Evolutionary conservation across 2,329 filamentous ascomycete species (phyloP), one percentile per base, ranked within the genome.

Genomic region (Aspergillus phoenicis): DNA sequence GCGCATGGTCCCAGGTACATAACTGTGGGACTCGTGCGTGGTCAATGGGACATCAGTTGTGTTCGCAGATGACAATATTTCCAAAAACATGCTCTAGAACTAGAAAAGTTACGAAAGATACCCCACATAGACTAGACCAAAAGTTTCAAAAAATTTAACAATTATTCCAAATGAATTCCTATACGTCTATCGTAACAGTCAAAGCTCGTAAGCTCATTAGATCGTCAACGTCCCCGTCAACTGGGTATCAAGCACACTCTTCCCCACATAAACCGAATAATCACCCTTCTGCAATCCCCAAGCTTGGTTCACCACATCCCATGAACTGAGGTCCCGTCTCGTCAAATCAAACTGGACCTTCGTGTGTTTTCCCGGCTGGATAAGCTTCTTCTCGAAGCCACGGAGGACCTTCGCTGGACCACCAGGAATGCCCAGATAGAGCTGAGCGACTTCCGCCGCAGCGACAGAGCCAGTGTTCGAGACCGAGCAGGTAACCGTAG

Each of bases 391-490:
- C 6, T 82, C 78, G 62, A 87, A 87, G 53, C 75, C 83, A 65
- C 83, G 75, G 5, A 85, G 75, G 66, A 82, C 80, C 62, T 68
- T 62, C 5, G 51, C 43, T 7, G 59, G 15, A 24, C 61, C 6
- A 24, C 68, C 70, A 74, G 76, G 82, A 69, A 82, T 77, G 1
- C 68, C 69, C 17, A 87, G 70, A 67, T 87, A 87, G 3, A 88
- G 74, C 72, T 88, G 85, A 4, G 83, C 76, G 1, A 87, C 82
- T 10, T 82, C 78, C 1, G 80, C 78, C 10, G 83, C 85, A 24
- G 73, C 69, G 1, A 78, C 66, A 0, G 65, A 57, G 20, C 85
- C 85, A 0, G 79, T 82, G 73, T 87, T 88, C 26, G 71, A 72
- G 5, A 87, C 67, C 0, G 75, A 73, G 3, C 81, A 77, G 2